Conservation (phyloP, 768 basidiomycete genomes). For the Leccinum aurantiacum region DNA sequence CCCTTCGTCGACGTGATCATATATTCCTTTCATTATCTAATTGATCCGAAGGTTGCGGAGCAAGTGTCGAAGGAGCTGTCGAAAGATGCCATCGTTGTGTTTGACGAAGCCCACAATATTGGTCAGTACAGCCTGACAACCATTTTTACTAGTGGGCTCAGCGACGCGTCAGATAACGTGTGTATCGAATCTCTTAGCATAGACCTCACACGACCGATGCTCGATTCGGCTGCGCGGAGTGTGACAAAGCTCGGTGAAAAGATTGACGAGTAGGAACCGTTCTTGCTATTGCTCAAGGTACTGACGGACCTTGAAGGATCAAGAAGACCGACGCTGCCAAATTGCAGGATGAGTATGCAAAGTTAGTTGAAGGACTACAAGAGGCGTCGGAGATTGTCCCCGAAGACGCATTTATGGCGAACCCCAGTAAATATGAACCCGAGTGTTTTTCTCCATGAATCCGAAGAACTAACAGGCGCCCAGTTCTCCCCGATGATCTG, state of each 20-base stretch:
- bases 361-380: slow-evolving; percentile 90
- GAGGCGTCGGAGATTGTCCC: slow-evolving; percentile 62
- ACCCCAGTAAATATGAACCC: slow-evolving; percentile 63
- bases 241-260: slow-evolving; percentile 83
- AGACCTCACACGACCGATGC: slow-evolving; percentile 95
- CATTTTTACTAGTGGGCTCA: slow-evolving; percentile 2
- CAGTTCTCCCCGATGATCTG: slow-evolving; percentile 92
- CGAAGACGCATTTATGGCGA: slow-evolving; percentile 85
- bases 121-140: slow-evolving; percentile 47
- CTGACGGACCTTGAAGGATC: slow-evolving; percentile 55
- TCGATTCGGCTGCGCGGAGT: slow-evolving; percentile 90
- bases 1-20: slow-evolving; percentile 95
- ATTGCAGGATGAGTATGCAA: slow-evolving; percentile 95
- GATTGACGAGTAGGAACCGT: slow-evolving; percentile 80
- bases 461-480: slow-evolving; percentile 1
- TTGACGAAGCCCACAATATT: slow-evolving; percentile 99
- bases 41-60: slow-evolving; percentile 98
- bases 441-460: neutral
- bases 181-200: slow-evolving; percentile 98
- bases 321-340: slow-evolving; percentile 92
- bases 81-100: slow-evolving; percentile 98
- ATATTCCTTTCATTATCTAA: slow-evolving; percentile 97
- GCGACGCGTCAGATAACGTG: slow-evolving; percentile 72
- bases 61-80: slow-evolving; percentile 98
- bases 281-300: neutral